A percentile compares a stretch with the other conserved stretches of the same genome.
These are phyloP conservation scores for Cyberlindnera bimundalis DNA, from an alignment of 805 yeast genomes.

Conservation along the genomic window DNA sequence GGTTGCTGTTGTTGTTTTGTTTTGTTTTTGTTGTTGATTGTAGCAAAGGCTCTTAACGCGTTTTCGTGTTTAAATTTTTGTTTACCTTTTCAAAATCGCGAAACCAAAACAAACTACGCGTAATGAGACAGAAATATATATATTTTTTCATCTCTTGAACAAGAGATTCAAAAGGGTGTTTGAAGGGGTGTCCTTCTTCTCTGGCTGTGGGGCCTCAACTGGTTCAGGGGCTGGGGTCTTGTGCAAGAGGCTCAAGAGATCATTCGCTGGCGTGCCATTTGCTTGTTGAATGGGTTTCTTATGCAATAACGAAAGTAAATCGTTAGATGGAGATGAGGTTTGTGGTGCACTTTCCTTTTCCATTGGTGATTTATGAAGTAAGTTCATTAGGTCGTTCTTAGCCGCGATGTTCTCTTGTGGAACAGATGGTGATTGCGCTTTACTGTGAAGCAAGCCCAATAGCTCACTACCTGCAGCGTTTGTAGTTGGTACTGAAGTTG, in stretches of 20 bases:
- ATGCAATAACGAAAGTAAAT: slow-evolving; percentile 10
- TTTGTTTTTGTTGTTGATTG: background rate
- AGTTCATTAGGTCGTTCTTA: slow-evolving; percentile 12
- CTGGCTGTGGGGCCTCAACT: background rate
- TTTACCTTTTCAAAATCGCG: too few relatives aligned
- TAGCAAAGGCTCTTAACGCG: background rate
- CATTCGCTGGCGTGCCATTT: slow-evolving; percentile 20
- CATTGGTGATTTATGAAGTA: slow-evolving; percentile 12
- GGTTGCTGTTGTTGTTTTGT: background rate
- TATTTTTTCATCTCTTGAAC: slow-evolving; percentile 10
- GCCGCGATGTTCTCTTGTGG: slow-evolving; percentile 6
- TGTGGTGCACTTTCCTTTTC: background rate
- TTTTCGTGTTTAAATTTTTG: background rate
- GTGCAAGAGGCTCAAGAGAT: slow-evolving; percentile 20
- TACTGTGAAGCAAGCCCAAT: slow-evolving; percentile 12
- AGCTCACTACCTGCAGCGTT: slow-evolving; percentile 12
- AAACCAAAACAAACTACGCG: too few relatives aligned
- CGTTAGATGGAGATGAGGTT: slow-evolving; percentile 7
- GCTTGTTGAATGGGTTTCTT: slow-evolving; percentile 9
- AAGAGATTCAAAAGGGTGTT: slow-evolving; percentile 10
- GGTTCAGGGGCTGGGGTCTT: slow-evolving; percentile 9
- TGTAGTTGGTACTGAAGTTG: slow-evolving; percentile 9
- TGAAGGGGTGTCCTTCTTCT: slow-evolving; percentile 6
- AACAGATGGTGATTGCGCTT: slow-evolving; percentile 3
- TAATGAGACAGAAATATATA: background rate